phyloP scores from a whole-genome alignment of 164 flowering plant genomes.

The Macadamia integrifolia region DNA sequence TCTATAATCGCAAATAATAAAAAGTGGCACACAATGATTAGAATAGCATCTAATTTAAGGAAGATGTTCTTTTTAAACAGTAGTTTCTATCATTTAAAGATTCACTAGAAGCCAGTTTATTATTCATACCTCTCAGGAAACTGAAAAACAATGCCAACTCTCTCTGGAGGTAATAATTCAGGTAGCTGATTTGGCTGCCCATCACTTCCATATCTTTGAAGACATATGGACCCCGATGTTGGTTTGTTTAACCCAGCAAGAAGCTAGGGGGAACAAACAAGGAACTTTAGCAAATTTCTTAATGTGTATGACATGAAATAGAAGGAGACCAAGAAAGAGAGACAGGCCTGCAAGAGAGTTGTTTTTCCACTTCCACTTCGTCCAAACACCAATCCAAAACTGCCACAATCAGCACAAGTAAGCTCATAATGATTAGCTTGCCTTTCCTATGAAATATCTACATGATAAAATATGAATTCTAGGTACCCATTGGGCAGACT shows the following conservation, averaged over 20 bases:
- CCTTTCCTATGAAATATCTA: background rate
- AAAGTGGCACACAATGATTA: background rate
- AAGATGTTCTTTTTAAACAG: too few species aligned
- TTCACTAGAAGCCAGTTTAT: background rate
- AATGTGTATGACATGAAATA: background rate
- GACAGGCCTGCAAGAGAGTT: slow-evolving; percentile 82
- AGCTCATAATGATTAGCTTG: background rate
- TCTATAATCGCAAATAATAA: background rate
- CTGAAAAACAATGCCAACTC: slow-evolving; percentile 95
- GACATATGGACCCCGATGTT: slow-evolving; percentile 74
- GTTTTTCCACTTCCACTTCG: slow-evolving; percentile 99
- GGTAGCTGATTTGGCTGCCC: slow-evolving; percentile 52
- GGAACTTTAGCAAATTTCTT: background rate
- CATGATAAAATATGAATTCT: background rate
- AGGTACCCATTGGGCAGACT: background rate
- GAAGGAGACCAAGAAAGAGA: background rate
- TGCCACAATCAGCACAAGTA: slow-evolving; percentile 27
- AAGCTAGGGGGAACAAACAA: slow-evolving; percentile 38
- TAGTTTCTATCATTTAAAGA: too few species aligned
- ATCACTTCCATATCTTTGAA: slow-evolving; percentile 59
- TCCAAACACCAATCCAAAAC: slow-evolving; percentile 95
- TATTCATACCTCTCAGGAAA: slow-evolving; percentile 92
- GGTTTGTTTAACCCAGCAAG: slow-evolving; percentile 90
- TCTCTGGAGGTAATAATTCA: slow-evolving; percentile 52
- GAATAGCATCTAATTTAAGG: background rate